Evolutionary conservation across 1,284 basidiomycete species (phyloP), one percentile per base, ranked within the genome.

Genomic region (Salmacisia buchloeana): DNA sequence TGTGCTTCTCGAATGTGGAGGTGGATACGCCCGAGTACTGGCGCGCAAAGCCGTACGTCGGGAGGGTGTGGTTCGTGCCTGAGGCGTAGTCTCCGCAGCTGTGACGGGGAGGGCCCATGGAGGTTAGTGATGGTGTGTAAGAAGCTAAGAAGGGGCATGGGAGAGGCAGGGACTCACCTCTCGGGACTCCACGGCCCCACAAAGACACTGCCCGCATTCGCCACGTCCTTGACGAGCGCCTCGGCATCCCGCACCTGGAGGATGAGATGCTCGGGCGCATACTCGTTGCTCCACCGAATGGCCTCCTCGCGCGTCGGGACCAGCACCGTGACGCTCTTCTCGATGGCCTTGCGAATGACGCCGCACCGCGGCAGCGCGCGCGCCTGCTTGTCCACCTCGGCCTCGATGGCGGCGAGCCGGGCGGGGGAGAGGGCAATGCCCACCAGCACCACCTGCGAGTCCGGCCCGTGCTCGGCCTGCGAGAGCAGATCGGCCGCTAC

Each of bases 1-100:
- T 97, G 81, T 97, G 90, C 82, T 99, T 99, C 81, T 97, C 93
- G 88, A 98, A 99, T 1, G 93, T 93, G 23, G 87, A 84, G 0
- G 94, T 97, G 82, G 96, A 97, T 72, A 99, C 96, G 18, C 96
- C 96, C 70, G 91, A 94, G 83, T 96, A 98, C 80, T 97, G 94
- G 62, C 92, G 88, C 15, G 96, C 96, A 78, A 94, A 97, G 23
- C 93, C 94, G 21, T 71, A 75, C 27, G 80, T 80, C 45, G 81
- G 81, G 21, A 82, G 84, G 0, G 94, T 97, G 83, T 99, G 96
- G 81, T 99, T 99, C 9, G 96, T 98, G 25, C 96, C 96, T 0
- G 91, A 94, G 2, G 96, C 96, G 76, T 98, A 98, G 81, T 99
- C 96, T 36, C 96, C 96, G 80, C 93, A 97, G 72, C 91, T 94